Evolutionary conservation across 2,329 filamentous ascomycete species (phyloP).

Genomic region (Lecanicillium sp.): DNA sequence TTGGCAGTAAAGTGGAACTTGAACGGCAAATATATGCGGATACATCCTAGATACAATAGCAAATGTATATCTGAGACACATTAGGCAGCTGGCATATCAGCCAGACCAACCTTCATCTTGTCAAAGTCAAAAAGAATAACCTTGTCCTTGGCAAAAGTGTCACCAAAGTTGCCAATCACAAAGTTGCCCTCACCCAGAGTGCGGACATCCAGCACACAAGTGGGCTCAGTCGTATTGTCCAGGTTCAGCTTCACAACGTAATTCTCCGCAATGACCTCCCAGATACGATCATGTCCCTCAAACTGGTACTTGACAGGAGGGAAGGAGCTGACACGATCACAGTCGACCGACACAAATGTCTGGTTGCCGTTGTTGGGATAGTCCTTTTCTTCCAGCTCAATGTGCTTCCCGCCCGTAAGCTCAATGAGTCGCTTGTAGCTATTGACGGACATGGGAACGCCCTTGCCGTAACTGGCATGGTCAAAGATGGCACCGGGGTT

Average conservation of each 20-base stretch:
- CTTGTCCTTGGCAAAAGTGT: conserved; percentile 14
- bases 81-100: too few species aligned
- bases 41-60: too few species aligned
- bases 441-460: conserved; percentile 11
- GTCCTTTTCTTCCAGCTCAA: conserved; percentile 5
- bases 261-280: conserved; percentile 9
- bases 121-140: conserved; percentile 12
- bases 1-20: too few species aligned
- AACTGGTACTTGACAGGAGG: conserved; percentile 11
- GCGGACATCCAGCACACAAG: conserved; percentile 13
- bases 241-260: conserved; percentile 10
- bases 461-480: conserved; percentile 13
- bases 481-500: conserved; percentile 13
- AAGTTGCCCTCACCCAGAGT: conserved; percentile 10
- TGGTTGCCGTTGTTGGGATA: conserved; percentile 14
- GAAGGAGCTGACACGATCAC: conserved; percentile 7
- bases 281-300: conserved; percentile 9
- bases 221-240: conserved; percentile 5
- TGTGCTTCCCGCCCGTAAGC: conserved; percentile 9
- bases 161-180: conserved; percentile 15
- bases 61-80: too few species aligned
- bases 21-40: too few species aligned
- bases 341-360: conserved; percentile 11
- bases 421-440: conserved; percentile 11
- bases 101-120: conserved; percentile 8